Base-by-base conservation (phyloP, 2,329 filamentous ascomycete genomes). In the Nothophoma quercina region DNA sequence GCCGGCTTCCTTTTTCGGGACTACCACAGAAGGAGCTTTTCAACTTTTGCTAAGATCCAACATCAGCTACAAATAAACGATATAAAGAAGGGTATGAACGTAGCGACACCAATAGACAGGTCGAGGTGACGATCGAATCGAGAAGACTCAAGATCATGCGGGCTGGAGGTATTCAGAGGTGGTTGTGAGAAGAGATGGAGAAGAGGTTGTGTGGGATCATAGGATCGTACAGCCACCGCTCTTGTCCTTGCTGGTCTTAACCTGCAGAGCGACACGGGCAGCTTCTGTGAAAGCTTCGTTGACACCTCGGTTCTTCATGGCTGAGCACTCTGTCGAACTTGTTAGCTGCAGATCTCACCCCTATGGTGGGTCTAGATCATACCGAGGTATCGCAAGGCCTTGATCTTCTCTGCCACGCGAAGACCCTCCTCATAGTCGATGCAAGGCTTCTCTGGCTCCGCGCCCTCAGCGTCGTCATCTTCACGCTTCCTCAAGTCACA, bases 241-340 rank as follows among this genome's bases (percentile, higher is more conserved):
- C 63, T 78, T 78, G 65, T 81, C 78, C 63, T 78, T 81, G 58
- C 72, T 73, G 46, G 74, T 78, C 73, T 82, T 82, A 62, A 82
- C 79, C 51, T 77, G 75, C 23, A 99, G 81, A 12, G 95, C 95
- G 28, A 99, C 95, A 68, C 96, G 89, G 19, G 95, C 93, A 32
- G 95, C 95, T 80, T 99, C 95, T 32, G 95, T 98, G 71, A 99
- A 99, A 34, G 95, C 95, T 77, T 99, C 95, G 77, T 98, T 97
- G 70, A 99, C 96, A 56, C 95, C 95, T 42, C 95, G 86, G 77
- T 99, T 99, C 78, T 93, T 89, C 87, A 98, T 98, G 51, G 95
- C 95, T 29, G 95, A 98, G 81, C 95, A 99, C 82, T 99, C 95
- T 88, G 67, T 29, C 3, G 39, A 18, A 32, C 18, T 25, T 15